Conservation (phyloP, 2,329 filamentous ascomycete genomes). For the Colletotrichum siamense region DNA sequence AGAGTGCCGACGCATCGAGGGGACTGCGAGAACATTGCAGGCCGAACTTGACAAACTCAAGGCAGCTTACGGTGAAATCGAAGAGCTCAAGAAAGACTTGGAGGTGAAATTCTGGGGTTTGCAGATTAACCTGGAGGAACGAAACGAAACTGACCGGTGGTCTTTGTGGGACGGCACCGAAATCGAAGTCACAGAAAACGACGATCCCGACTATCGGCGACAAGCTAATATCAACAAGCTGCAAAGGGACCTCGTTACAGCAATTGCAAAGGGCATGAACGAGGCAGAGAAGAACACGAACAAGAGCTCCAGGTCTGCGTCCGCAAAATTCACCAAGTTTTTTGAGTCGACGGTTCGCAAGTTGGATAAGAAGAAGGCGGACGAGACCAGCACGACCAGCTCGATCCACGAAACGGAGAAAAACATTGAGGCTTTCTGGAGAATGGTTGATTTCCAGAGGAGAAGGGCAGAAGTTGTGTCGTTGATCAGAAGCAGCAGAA, state of each 20-base stretch:
- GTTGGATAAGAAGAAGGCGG: background rate
- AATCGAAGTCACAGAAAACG: background rate
- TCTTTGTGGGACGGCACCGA: background rate
- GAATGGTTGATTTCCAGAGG: slow-evolving; percentile 4
- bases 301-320: background rate
- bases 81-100: background rate
- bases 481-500: background rate
- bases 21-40: background rate
- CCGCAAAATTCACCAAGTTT: background rate
- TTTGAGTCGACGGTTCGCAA: background rate
- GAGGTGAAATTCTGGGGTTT: background rate
- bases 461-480: background rate
- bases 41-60: background rate
- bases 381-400: background rate
- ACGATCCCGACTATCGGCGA: background rate
- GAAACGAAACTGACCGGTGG: background rate
- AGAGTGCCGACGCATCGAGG: background rate
- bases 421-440: background rate
- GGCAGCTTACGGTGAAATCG: background rate
- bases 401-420: background rate
- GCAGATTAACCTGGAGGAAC: background rate
- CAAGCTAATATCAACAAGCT: background rate
- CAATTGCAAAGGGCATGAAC: background rate
- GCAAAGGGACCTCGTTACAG: background rate
- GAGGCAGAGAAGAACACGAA: background rate